phyloP scores from a whole-genome alignment of 768 basidiomycete genomes.

The Leccinellum albellum region DNA sequence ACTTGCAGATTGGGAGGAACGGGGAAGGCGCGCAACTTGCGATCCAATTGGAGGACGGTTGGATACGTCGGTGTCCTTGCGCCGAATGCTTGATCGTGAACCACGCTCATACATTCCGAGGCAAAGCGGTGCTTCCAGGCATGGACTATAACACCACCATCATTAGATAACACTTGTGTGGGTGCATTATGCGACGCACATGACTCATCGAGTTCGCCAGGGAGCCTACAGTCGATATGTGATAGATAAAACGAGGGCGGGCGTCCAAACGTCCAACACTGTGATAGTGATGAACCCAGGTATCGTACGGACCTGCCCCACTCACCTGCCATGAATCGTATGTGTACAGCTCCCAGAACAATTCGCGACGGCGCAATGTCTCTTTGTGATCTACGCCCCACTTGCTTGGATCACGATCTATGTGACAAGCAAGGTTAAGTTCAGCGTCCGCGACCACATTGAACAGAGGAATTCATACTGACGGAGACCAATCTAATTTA shows the following conservation, averaged over 20 bases:
- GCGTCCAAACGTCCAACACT: slow-evolving; percentile 67
- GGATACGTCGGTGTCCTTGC: slow-evolving; percentile 67
- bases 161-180: slow-evolving; percentile 5
- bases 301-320: background rate
- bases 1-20: slow-evolving; percentile 65
- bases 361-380: slow-evolving; percentile 57
- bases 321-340: slow-evolving; percentile 35
- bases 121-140: slow-evolving; percentile 69
- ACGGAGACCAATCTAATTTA: slow-evolving; percentile 64
- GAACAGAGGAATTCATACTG: slow-evolving; percentile 26
- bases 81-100: slow-evolving; percentile 70
- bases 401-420: slow-evolving; percentile 68
- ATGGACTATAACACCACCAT: slow-evolving; percentile 40
- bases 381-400: slow-evolving; percentile 58
- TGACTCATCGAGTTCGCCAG: slow-evolving; percentile 53
- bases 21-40: slow-evolving; percentile 64
- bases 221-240: slow-evolving; percentile 66
- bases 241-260: slow-evolving; percentile 66
- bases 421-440: background rate
- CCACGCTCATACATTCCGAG: slow-evolving; percentile 63
- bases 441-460: slow-evolving; percentile 1
- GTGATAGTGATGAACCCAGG: slow-evolving; percentile 34
- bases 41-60: slow-evolving; percentile 62
- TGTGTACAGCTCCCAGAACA: slow-evolving; percentile 60
- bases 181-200: slow-evolving; percentile 36